Conservation (phyloP, 495 filamentous ascomycete species). For the Cetradonia linearis region DNA sequence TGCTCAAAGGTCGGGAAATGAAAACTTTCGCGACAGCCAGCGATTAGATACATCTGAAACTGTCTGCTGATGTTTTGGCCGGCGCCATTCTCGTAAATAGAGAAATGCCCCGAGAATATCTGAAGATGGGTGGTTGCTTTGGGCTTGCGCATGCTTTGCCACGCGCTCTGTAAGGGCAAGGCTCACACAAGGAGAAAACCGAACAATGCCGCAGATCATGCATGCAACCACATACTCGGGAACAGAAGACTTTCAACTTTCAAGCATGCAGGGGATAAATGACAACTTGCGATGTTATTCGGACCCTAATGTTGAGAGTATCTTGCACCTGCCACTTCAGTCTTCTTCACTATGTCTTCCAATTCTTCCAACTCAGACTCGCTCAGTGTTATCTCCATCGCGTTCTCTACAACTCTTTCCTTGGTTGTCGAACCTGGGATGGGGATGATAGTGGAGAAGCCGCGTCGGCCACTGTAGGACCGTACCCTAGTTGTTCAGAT, state of each 20-base stretch:
- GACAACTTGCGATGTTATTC: neutral
- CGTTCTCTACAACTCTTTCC: slow-evolving; percentile 40
- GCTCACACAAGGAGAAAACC: neutral
- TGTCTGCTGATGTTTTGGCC: neutral
- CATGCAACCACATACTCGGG: neutral
- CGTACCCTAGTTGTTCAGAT: slow-evolving; percentile 33
- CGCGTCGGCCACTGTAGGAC: slow-evolving; percentile 44
- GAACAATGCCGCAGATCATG: neutral
- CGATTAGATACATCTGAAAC: slow-evolving; percentile 11
- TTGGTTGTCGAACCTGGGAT: slow-evolving; percentile 62
- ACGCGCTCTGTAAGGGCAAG: neutral
- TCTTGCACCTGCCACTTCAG: slow-evolving; percentile 33
- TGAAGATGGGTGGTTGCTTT: neutral
- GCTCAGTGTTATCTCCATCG: slow-evolving; percentile 31
- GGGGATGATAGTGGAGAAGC: slow-evolving; percentile 63
- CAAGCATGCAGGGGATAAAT: neutral
- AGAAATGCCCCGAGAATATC: neutral
- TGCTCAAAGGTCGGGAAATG: slow-evolving; percentile 6
- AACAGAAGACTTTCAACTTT: neutral
- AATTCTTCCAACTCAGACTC: slow-evolving; percentile 40
- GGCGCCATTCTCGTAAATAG: slow-evolving; percentile 4
- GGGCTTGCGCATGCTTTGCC: neutral
- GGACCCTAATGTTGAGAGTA: slow-evolving; percentile 20
- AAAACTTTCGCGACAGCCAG: slow-evolving; percentile 14
- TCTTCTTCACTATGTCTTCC: slow-evolving; percentile 34